Percentiles rank a stretch among this genome's conserved stretches.
phyloP scores from a whole-genome alignment of 768 basidiomycete species.

The Russula earlei region DNA sequence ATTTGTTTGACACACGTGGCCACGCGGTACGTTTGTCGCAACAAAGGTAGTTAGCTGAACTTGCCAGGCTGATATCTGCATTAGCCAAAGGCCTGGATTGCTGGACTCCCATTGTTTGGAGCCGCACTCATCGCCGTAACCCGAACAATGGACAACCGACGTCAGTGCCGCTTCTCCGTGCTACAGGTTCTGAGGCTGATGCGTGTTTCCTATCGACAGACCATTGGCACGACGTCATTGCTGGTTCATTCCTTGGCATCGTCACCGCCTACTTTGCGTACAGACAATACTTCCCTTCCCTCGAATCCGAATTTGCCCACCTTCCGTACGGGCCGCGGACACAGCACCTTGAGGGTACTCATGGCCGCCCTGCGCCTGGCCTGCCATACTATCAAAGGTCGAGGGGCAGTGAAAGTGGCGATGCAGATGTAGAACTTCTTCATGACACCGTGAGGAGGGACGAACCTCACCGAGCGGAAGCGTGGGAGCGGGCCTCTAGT shows the following conservation, averaged over 20 bases:
- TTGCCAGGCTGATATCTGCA: neutral
- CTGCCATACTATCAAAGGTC: neutral
- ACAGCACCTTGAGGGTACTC: slow-evolving; percentile 32
- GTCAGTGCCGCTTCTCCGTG: slow-evolving; percentile 34
- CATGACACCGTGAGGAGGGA: slow-evolving; percentile 28
- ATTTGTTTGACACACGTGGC: slow-evolving; percentile 77
- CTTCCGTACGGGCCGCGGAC: slow-evolving; percentile 66
- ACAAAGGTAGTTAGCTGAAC: neutral
- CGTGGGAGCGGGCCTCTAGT: slow-evolving; percentile 13
- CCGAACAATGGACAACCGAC: slow-evolving; percentile 87
- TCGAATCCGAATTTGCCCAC: slow-evolving; percentile 53
- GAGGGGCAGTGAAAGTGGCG: slow-evolving; percentile 15
- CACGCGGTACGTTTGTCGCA: slow-evolving; percentile 43
- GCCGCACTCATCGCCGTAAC: slow-evolving; percentile 75
- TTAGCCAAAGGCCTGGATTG: slow-evolving; percentile 68
- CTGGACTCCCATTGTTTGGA: slow-evolving; percentile 64
- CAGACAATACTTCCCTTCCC: slow-evolving; percentile 75
- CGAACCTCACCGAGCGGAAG: slow-evolving; percentile 20
- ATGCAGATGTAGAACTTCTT: slow-evolving; percentile 18
- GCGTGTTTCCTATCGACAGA: slow-evolving; percentile 35
- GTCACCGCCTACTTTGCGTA: slow-evolving; percentile 65
- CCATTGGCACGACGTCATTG: slow-evolving; percentile 87
- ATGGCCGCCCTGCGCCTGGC: slow-evolving; percentile 19
- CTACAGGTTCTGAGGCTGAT: slow-evolving; percentile 10
- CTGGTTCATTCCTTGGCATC: slow-evolving; percentile 69